Percentiles rank a stretch among this genome's conserved stretches.
Evolutionary conservation across 352 stramenopile species (phyloP).

Genomic region (Phytophthora litchii): DNA sequence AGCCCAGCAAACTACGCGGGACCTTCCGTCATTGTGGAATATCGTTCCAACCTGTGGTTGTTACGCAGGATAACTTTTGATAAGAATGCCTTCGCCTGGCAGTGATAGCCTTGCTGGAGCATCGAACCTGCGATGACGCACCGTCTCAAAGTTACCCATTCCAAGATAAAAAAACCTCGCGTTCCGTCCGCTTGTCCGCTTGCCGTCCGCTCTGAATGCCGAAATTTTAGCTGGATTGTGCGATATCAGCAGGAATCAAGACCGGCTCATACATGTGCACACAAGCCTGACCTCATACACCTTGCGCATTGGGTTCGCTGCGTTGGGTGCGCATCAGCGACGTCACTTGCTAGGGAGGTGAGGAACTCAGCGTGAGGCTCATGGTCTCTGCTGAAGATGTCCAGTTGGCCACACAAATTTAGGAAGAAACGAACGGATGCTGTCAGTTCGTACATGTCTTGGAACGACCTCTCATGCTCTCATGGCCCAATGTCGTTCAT

Average conservation of each 20-base stretch:
- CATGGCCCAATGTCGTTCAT: not conserved
- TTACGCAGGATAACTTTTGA: not conserved
- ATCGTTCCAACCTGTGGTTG: too few relatives aligned
- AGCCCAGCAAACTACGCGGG: too few relatives aligned
- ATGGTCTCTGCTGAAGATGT: not conserved
- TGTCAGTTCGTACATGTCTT: not conserved
- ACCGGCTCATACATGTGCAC: slow-evolving; percentile 7
- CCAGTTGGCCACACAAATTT: not conserved
- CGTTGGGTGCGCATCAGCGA: slow-evolving; percentile 18
- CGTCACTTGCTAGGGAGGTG: not conserved
- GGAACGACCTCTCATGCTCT: not conserved
- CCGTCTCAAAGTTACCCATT: slow-evolving; percentile 11
- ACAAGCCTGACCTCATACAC: slow-evolving; percentile 7
- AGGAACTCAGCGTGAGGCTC: not conserved
- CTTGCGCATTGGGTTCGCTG: slow-evolving; percentile 11
- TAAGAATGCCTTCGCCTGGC: not conserved
- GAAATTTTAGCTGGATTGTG: slow-evolving; percentile 22
- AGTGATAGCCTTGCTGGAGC: not conserved
- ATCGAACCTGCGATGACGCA: not conserved
- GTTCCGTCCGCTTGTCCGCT: slow-evolving; percentile 9
- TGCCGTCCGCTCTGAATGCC: not conserved
- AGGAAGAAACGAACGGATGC: not conserved
- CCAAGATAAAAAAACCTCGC: not conserved
- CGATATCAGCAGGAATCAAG: slow-evolving; percentile 25
- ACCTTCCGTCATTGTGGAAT: too few relatives aligned